phyloP scores from a whole-genome alignment of 129 eudicot species.

The Saussurea involucrata region DNA sequence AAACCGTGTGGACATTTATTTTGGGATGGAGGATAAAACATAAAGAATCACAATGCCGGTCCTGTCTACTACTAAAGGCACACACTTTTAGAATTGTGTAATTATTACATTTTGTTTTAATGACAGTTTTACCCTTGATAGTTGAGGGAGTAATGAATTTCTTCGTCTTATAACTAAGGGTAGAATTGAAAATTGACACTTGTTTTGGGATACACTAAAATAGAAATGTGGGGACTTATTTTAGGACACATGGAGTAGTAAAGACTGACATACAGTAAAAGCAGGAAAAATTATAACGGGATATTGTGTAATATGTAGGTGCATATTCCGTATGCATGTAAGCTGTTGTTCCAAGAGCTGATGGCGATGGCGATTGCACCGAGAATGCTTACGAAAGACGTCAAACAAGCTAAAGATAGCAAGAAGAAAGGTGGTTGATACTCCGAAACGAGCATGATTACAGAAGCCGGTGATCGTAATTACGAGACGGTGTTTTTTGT shows the following conservation, averaged over 20 bases:
- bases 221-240: neutral
- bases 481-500: neutral
- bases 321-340: conserved; percentile 89
- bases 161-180: neutral
- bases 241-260: neutral
- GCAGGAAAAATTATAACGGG: neutral
- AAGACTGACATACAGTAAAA: neutral
- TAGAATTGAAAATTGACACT: neutral
- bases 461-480: conserved; percentile 13
- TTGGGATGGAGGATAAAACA: no score
- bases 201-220: neutral
- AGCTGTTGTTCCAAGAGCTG: conserved; percentile 92
- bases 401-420: conserved; percentile 51
- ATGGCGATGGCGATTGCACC: conserved; percentile 99
- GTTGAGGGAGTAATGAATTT: neutral
- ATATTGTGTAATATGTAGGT: conserved; percentile 41
- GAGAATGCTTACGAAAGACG: conserved; percentile 90
- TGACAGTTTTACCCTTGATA: neutral
- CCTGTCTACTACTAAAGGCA: neutral
- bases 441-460: neutral
- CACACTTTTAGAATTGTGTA: neutral
- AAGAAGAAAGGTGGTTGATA: conserved; percentile 56
- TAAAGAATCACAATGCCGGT: no score
- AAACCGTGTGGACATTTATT: no score
- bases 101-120: neutral